Percentiles rank a stretch among this genome's conserved stretches.
Evolutionary conservation across 108 stramenopile species (phyloP).

Genomic region (Nannochloropsis granulata): DNA sequence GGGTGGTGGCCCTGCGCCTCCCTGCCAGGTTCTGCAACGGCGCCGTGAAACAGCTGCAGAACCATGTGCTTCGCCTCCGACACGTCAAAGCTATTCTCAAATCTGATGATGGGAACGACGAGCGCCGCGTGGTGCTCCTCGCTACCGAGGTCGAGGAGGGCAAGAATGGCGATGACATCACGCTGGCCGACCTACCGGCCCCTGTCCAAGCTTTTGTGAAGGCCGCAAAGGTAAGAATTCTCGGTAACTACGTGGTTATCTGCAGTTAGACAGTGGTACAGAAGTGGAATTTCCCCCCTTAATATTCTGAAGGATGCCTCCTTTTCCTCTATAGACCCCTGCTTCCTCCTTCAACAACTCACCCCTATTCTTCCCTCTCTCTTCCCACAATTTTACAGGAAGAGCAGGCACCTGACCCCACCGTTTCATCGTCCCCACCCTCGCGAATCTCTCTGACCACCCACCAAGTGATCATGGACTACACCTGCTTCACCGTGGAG

Average conservation of each 20-base stretch:
- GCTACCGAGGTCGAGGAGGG: background rate
- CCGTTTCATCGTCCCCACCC: background rate
- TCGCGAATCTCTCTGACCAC: background rate
- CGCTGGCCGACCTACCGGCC: background rate
- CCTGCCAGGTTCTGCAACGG: background rate
- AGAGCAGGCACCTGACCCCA: no score
- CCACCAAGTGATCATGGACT: background rate
- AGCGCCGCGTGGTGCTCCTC: background rate
- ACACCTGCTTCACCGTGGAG: slow-evolving; percentile 4
- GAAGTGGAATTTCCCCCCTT: no score
- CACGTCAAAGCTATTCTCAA: background rate
- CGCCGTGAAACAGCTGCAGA: background rate
- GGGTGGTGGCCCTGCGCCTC: background rate
- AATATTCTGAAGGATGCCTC: no score
- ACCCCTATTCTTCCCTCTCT: no score
- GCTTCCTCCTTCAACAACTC: no score
- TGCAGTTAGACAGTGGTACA: no score
- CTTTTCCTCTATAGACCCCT: no score
- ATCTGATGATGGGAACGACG: background rate
- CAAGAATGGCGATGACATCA: background rate
- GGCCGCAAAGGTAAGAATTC: background rate
- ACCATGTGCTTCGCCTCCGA: background rate
- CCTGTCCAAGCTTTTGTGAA: background rate
- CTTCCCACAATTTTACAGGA: no score
- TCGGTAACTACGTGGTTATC: background rate